Conservation (phyloP, 2,329 filamentous ascomycete genomes). For the Fusarium vanettenii region DNA sequence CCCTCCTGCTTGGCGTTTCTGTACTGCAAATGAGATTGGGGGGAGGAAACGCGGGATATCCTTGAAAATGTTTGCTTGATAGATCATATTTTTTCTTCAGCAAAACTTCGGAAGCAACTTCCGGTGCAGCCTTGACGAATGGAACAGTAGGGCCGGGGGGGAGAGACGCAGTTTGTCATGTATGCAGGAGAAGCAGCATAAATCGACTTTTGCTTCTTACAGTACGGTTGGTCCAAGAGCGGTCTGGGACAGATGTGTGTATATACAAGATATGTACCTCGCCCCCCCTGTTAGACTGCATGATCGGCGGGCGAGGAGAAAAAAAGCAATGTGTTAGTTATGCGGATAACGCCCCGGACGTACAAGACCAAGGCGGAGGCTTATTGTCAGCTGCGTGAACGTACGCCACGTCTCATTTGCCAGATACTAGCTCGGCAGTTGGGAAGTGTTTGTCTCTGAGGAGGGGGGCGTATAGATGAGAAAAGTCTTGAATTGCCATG, state of each 20-base stretch:
- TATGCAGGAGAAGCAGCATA: neutral
- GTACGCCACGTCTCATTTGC: neutral
- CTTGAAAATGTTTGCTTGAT: constrained; percentile 15
- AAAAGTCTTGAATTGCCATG: neutral
- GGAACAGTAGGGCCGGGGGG: neutral
- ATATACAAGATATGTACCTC: neutral
- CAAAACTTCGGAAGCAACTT: neutral
- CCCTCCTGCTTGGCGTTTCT: neutral
- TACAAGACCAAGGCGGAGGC: neutral
- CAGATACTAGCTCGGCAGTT: neutral
- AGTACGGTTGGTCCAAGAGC: neutral
- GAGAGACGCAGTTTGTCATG: neutral
- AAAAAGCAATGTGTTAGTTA: neutral
- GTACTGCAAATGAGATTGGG: neutral
- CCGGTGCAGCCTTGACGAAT: neutral
- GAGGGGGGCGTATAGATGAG: neutral
- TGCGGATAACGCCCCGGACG: neutral
- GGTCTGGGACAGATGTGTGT: neutral
- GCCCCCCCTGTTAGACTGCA: neutral
- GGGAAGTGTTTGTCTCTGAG: neutral
- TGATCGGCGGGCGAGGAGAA: neutral
- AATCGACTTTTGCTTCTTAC: neutral
- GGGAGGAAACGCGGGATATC: neutral
- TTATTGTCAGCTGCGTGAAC: neutral
- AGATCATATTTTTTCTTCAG: constrained; percentile 12